Evolutionary conservation across 2,329 filamentous ascomycete species (phyloP).

Genomic region (Monilinia vaccinii-corymbosi): DNA sequence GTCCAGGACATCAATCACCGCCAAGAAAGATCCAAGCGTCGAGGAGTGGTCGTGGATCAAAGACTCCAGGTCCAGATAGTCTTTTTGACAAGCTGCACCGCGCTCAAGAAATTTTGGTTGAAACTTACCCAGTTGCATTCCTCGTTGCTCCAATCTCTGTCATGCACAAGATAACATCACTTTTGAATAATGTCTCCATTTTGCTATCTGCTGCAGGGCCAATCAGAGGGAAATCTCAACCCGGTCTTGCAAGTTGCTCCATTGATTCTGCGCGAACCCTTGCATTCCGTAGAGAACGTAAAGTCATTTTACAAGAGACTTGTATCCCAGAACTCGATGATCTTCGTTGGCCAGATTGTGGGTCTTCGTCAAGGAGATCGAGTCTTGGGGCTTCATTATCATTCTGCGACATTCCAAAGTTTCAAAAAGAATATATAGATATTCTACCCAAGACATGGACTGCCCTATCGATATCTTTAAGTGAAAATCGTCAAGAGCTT

Average conservation of each 20-base stretch:
- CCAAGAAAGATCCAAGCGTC: conserved; percentile 16
- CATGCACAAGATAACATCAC: conserved; percentile 53
- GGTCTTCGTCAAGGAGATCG: conserved; percentile 31
- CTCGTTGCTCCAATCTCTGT: conserved; percentile 45
- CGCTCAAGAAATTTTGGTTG: conserved; percentile 56
- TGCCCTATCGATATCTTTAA: conserved; percentile 75
- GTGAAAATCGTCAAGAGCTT: conserved; percentile 73
- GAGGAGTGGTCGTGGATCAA: conserved; percentile 13
- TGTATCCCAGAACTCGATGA: conserved; percentile 22
- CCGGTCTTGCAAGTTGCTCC: conserved; percentile 51
- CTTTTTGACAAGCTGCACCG: conserved; percentile 41
- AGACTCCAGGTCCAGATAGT: conserved; percentile 25
- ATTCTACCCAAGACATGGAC: conserved; percentile 78
- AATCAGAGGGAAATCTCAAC: conserved; percentile 38
- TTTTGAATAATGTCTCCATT: conserved; percentile 57
- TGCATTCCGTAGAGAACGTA: conserved; percentile 56
- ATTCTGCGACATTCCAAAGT: conserved; percentile 45
- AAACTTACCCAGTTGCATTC: conserved; percentile 44
- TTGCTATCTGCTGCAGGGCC: conserved; percentile 53
- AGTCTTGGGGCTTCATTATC: conserved; percentile 37
- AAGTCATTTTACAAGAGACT: conserved; percentile 34
- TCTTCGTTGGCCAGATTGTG: conserved; percentile 32
- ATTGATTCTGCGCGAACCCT: conserved; percentile 63
- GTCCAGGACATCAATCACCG: conserved; percentile 17
- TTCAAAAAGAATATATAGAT: conserved; percentile 75